phyloP scores from a whole-genome alignment of 2,329 filamentous ascomycete species.

The Nigrospora oryzae region DNA sequence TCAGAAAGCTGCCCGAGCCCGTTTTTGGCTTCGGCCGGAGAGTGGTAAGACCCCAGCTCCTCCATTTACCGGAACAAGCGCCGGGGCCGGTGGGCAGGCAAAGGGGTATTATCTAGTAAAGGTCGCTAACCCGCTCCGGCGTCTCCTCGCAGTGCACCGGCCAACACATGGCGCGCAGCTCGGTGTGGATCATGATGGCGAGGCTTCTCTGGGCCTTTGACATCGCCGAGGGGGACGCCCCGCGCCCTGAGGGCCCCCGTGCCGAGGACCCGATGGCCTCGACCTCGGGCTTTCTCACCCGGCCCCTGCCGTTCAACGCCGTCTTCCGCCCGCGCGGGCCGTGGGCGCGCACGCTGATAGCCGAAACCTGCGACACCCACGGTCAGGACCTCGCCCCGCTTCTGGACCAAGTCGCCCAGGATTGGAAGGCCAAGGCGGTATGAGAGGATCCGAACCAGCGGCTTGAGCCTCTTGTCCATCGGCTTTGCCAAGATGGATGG shows the following conservation, averaged over 20 bases:
- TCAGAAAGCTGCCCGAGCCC: conserved; percentile 19
- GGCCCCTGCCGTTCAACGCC: conserved; percentile 17
- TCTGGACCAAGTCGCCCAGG: conserved; percentile 1
- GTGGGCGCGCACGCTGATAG: conserved; percentile 18
- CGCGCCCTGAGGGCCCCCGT: conserved; percentile 11
- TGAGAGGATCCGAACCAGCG: no score
- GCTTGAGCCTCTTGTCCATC: no score
- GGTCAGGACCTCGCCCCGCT: not conserved
- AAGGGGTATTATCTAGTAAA: no score
- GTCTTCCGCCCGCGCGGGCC: conserved; percentile 16
- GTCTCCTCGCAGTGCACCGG: conserved; percentile 17
- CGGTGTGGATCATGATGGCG: conserved; percentile 30
- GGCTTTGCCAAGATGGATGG: no score
- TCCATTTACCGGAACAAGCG: no score
- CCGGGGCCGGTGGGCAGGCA: no score
- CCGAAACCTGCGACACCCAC: conserved; percentile 7
- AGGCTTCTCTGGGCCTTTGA: conserved; percentile 35
- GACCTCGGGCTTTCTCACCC: conserved; percentile 17
- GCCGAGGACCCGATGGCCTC: conserved; percentile 13
- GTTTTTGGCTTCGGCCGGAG: conserved; percentile 42
- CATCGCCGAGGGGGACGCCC: conserved; percentile 17
- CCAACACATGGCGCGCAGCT: conserved; percentile 38
- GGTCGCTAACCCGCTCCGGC: no score
- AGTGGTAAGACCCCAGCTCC: conserved; percentile 7
- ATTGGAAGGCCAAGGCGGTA: not conserved